Base-by-base conservation (phyloP, 805 yeast genomes). In the Cyberlindnera japonica region DNA sequence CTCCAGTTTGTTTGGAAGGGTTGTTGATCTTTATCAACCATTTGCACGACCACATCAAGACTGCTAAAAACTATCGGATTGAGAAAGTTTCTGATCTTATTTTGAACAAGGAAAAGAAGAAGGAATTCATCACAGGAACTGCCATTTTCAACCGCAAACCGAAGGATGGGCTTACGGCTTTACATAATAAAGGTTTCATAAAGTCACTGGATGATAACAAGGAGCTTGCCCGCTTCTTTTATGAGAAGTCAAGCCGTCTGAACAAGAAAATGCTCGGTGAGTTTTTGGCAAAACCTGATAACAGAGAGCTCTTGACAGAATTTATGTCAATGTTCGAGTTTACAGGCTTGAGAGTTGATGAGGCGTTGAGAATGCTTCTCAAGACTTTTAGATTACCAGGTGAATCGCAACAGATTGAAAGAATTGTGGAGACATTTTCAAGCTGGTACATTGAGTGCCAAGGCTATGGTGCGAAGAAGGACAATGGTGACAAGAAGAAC, bases 341-440 rank as follows among this genome's bases (percentile, higher is more conserved):
- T 58, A 67, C 70, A 26, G 83, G 77, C 15, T 67, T 84, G 51
- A 72, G 99, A 55, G 91, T 95, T 3, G 99, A 93, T 61, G 97
- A 91, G 62, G 96, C 96, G 0, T 68, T 93, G 38, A 74, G 99
- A 54, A 71, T 85, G 41, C 62, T 93, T 44, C 69, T 95, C 50
- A 83, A 85, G 41, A 76, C 84, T 16, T 91, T 93, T 58, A 76
- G 99, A 60, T 71, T 93, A 35, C 98, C 98, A 1, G 99, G 99
- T 44, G 99, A 93, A 64, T 84, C 97, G 0, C 98, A 89, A 57
- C 96, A 88, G 61, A 93, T 93, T 58, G 99, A 93, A 61, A 74
- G 96, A 54, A 77, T 91, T 13, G 83, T 93, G 21, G 97, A 91
- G 54, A 69, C 78, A 6, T 93, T 93, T 62, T 89, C 95, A 3